Conservation (phyloP, 805 yeast species). For the Teunomyces funiuensis region DNA sequence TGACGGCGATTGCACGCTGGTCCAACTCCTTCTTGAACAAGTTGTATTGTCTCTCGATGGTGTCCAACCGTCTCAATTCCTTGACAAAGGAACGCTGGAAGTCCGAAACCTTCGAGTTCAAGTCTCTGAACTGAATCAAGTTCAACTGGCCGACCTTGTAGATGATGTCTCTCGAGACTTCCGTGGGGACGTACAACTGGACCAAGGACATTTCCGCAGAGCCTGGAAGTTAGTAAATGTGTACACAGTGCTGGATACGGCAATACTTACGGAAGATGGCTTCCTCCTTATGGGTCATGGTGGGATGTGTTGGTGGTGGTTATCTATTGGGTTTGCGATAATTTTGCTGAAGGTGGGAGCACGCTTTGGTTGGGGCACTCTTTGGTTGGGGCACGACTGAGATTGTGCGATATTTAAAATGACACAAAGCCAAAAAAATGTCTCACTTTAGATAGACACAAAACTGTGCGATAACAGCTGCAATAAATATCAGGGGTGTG, state of each 20-base stretch:
- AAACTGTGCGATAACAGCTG: too few species aligned
- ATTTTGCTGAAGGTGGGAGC: too few species aligned
- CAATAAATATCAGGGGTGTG: too few species aligned
- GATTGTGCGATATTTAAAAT: too few species aligned
- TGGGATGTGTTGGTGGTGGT: slow-evolving; percentile 1
- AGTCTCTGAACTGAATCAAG: slow-evolving; percentile 81
- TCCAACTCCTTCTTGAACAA: slow-evolving; percentile 48
- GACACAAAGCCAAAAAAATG: too few species aligned
- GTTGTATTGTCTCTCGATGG: slow-evolving; percentile 76
- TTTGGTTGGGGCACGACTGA: too few species aligned
- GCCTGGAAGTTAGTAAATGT: slow-evolving; percentile 33
- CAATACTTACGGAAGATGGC: slow-evolving; percentile 45
- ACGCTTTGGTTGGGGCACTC: too few species aligned
- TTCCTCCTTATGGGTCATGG: slow-evolving; percentile 39
- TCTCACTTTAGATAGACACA: slow-evolving; percentile 1
- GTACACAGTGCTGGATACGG: neutral
- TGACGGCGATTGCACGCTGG: slow-evolving; percentile 44
- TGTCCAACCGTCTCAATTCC: slow-evolving; percentile 81
- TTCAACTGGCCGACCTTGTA: slow-evolving; percentile 85
- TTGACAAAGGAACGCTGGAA: slow-evolving; percentile 91
- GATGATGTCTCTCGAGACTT: slow-evolving; percentile 83
- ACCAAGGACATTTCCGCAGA: slow-evolving; percentile 97
- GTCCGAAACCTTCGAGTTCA: slow-evolving; percentile 70
- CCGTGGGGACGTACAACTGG: slow-evolving; percentile 88
- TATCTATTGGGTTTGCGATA: too few species aligned